Conservation (phyloP, 2,329 filamentous ascomycete genomes). For the Apiospora sp. region DNA sequence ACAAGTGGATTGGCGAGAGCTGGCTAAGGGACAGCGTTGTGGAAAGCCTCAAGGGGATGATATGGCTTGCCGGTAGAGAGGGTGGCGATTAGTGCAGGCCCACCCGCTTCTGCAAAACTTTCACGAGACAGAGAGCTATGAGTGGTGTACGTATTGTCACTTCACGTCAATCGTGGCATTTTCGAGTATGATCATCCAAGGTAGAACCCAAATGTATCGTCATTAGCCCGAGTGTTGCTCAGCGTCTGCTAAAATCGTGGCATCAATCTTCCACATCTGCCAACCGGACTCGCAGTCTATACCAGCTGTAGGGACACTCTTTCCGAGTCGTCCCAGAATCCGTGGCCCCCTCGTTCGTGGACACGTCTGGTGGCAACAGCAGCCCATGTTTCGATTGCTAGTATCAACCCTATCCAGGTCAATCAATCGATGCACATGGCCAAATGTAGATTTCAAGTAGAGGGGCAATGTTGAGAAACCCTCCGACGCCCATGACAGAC, state of each 20-base stretch:
- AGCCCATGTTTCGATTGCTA: slow-evolving; percentile 49
- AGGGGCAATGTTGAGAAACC: neutral
- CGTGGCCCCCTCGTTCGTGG: slow-evolving; percentile 51
- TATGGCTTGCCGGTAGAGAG: slow-evolving; percentile 58
- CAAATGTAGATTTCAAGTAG: neutral
- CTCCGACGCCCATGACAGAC: neutral
- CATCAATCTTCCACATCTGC: neutral
- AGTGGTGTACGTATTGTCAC: neutral
- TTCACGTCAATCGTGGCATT: slow-evolving; percentile 30
- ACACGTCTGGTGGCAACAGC: slow-evolving; percentile 43
- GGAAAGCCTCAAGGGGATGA: slow-evolving; percentile 62
- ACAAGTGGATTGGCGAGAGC: slow-evolving; percentile 50
- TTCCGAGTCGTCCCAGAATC: slow-evolving; percentile 49
- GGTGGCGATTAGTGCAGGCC: slow-evolving; percentile 27
- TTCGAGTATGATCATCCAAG: slow-evolving; percentile 50
- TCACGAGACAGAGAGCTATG: neutral
- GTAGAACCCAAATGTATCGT: slow-evolving; percentile 32
- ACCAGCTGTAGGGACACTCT: slow-evolving; percentile 41
- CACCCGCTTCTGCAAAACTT: neutral
- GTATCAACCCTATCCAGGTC: slow-evolving; percentile 37
- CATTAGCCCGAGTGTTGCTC: too few species aligned
- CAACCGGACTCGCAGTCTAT: slow-evolving; percentile 28
- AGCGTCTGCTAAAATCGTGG: neutral
- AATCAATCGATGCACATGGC: slow-evolving; percentile 1
- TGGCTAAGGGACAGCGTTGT: slow-evolving; percentile 65